phyloP scores from a whole-genome alignment of 2,329 filamentous ascomycete species.

The Tolypocladium sp. region DNA sequence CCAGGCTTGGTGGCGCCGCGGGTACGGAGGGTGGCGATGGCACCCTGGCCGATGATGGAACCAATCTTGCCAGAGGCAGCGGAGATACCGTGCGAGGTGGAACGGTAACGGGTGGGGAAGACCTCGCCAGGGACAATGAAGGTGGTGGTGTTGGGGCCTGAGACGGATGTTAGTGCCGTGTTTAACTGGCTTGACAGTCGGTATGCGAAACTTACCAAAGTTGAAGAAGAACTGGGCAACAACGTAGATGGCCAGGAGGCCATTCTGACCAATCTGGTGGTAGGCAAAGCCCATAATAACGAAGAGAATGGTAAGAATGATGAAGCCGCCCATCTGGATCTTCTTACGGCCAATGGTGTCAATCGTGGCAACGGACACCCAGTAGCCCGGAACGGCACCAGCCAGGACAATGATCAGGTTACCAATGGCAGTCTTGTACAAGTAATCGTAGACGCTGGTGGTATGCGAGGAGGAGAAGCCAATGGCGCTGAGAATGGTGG shows the following conservation, averaged over 20 bases:
- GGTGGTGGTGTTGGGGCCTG: constrained; percentile 45
- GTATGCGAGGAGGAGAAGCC: constrained; percentile 49
- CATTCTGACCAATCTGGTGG: constrained; percentile 39
- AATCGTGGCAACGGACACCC: constrained; percentile 66
- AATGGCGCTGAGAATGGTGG: constrained; percentile 60
- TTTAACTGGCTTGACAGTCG: not conserved
- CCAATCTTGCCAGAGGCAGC: constrained; percentile 47
- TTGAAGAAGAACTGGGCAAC: constrained; percentile 52
- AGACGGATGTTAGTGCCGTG: not conserved
- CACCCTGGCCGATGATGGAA: constrained; percentile 47
- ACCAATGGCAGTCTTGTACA: constrained; percentile 67
- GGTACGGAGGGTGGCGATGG: constrained; percentile 45
- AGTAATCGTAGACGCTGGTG: constrained; percentile 54
- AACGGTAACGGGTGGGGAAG: constrained; percentile 48
- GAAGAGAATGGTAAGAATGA: constrained; percentile 51
- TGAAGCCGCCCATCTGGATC: constrained; percentile 60
- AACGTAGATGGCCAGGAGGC: constrained; percentile 46
- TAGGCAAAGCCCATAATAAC: constrained; percentile 56
- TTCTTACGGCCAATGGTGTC: constrained; percentile 70
- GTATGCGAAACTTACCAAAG: constrained; percentile 26
- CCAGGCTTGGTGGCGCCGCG: constrained; percentile 28
- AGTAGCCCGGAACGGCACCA: constrained; percentile 74
- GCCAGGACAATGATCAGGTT: constrained; percentile 73
- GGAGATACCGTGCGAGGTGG: constrained; percentile 48
- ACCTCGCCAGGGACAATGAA: constrained; percentile 49